These are phyloP conservation scores for Ustilago loliicola DNA, from an alignment of 1,284 basidiomycete genomes.

Conservation along the genomic window DNA sequence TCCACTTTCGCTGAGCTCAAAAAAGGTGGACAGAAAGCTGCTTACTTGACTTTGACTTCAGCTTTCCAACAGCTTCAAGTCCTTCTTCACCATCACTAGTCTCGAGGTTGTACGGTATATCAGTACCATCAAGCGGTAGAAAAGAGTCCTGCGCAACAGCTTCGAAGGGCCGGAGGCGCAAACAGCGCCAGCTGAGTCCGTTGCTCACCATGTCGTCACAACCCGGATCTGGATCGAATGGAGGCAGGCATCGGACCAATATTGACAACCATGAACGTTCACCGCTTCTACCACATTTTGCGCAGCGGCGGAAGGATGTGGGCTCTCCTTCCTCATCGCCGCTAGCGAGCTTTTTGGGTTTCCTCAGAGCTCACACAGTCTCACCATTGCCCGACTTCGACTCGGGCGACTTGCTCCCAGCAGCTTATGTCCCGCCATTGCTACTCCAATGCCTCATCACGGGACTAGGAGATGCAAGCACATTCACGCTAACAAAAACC, in stretches of 20 bases:
- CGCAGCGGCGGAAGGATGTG: background rate
- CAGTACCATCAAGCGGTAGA: background rate
- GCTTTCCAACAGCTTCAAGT: background rate
- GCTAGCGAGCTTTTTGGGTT: background rate
- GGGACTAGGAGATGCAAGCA: slow-evolving; percentile 41
- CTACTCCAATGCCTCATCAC: slow-evolving; percentile 49
- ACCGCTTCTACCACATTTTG: slow-evolving; percentile 13
- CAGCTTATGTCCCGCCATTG: slow-evolving; percentile 32
- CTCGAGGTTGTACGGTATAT: background rate
- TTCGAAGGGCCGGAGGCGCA: background rate
- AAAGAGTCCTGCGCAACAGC: background rate
- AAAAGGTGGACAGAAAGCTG: background rate
- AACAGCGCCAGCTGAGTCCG: background rate
- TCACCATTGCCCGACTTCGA: slow-evolving; percentile 24
- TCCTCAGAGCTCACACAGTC: slow-evolving; percentile 21
- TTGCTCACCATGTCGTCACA: background rate
- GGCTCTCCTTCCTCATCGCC: background rate
- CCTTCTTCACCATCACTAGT: background rate
- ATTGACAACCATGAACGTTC: slow-evolving; percentile 11
- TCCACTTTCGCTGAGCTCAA: background rate
- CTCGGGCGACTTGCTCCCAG: slow-evolving; percentile 15
- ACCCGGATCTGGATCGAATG: no score
- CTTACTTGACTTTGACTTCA: background rate
- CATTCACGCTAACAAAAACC: slow-evolving; percentile 32
- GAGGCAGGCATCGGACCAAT: no score